Percentiles rank a stretch among this genome's conserved stretches.
phyloP scores from a whole-genome alignment of 164 flowering plant species.

The Piper longum region DNA sequence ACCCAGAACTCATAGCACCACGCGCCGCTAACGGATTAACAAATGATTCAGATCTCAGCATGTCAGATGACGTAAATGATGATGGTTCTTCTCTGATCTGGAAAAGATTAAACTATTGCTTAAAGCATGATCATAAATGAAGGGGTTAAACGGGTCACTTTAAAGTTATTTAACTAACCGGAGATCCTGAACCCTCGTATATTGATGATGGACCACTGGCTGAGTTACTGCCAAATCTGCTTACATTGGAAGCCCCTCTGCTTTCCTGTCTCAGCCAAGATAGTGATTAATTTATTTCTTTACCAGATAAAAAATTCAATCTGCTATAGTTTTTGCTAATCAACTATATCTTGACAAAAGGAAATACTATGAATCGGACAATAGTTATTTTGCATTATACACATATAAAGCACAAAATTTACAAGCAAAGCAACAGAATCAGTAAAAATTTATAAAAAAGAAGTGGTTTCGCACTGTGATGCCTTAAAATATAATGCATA shows the following conservation, averaged over 20 bases:
- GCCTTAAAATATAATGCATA: background rate
- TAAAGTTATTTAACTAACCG: constrained; percentile 32
- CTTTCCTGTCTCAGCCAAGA: constrained; percentile 39
- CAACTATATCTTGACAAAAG: too few relatives aligned
- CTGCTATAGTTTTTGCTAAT: too few relatives aligned
- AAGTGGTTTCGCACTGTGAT: too few relatives aligned
- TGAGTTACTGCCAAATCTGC: constrained; percentile 39
- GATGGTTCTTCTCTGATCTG: constrained; percentile 93
- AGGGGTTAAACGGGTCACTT: background rate
- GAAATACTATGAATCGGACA: too few relatives aligned
- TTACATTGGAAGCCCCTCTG: constrained; percentile 23
- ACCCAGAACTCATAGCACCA: constrained; percentile 45
- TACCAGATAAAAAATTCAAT: too few relatives aligned
- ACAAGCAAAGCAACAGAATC: background rate
- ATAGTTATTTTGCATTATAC: too few relatives aligned
- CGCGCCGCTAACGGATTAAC: constrained; percentile 72
- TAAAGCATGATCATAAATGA: background rate
- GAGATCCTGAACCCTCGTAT: constrained; percentile 48
- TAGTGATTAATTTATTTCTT: too few relatives aligned
- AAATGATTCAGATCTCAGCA: constrained; percentile 64
- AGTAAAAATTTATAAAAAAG: background rate
- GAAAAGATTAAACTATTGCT: constrained; percentile 7
- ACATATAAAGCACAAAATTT: too few relatives aligned
- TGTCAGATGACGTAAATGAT: constrained; percentile 51
- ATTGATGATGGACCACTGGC: constrained; percentile 30